These are phyloP conservation scores for Sugiyamaella qingdaonensis DNA, from an alignment of 805 yeast genomes.

Conservation along the genomic window DNA sequence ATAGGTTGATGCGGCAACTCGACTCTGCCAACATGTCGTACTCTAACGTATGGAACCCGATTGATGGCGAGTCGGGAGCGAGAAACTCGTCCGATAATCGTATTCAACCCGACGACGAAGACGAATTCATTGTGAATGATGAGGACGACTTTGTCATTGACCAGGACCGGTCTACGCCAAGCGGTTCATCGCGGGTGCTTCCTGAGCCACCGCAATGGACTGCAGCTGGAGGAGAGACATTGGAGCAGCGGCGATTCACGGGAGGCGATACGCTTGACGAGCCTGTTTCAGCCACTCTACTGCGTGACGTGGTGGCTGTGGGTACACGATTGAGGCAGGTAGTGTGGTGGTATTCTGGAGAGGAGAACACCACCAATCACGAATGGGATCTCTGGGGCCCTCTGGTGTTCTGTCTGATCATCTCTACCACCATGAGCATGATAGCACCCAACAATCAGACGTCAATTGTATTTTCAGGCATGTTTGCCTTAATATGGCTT, in stretches of 20 bases:
- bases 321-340: conserved; percentile 42
- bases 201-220: conserved; percentile 20
- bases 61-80: background rate
- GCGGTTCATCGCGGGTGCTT: conserved; percentile 6
- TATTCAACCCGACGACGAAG: conserved; percentile 22
- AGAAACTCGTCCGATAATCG: conserved; percentile 1
- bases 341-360: conserved; percentile 36
- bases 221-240: conserved; percentile 27
- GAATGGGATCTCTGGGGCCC: conserved; percentile 59
- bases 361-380: conserved; percentile 18
- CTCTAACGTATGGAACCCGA: conserved; percentile 11
- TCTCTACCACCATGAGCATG: conserved; percentile 48
- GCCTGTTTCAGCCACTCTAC: conserved; percentile 55
- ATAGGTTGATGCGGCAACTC: background rate
- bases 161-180: background rate
- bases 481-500: conserved; percentile 60
- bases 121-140: conserved; percentile 26
- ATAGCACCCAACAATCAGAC: conserved; percentile 40
- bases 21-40: conserved; percentile 14
- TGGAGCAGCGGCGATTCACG: conserved; percentile 47
- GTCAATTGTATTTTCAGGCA: conserved; percentile 59
- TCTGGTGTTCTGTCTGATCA: conserved; percentile 52
- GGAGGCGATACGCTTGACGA: conserved; percentile 75
- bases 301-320: conserved; percentile 44
- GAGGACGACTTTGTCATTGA: conserved; percentile 13